These are phyloP conservation scores for Eucalyptus pauciflora DNA, from an alignment of 345 rosid genomes.

Conservation along the genomic window DNA sequence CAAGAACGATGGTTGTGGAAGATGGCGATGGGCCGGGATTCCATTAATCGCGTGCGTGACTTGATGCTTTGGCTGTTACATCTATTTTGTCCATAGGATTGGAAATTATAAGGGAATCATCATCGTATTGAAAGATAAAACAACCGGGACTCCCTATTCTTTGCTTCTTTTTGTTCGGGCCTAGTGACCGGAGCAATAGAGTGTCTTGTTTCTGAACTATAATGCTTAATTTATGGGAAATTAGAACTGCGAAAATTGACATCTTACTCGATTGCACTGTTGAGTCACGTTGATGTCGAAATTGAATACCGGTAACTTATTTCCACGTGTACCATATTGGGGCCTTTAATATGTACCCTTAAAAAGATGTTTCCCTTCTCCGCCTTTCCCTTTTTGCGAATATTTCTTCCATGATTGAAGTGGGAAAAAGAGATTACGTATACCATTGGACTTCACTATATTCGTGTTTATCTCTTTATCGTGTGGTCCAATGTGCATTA, in stretches of 20 bases:
- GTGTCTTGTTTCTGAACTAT: background rate
- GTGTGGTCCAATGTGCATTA: background rate
- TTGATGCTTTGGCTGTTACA: background rate
- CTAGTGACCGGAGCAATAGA: background rate
- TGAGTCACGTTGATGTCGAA: background rate
- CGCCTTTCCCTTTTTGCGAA: background rate
- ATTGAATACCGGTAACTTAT: background rate
- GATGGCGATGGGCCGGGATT: background rate
- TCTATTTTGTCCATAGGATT: background rate
- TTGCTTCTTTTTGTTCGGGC: background rate
- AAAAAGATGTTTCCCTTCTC: no score
- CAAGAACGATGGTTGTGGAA: background rate
- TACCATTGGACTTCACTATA: background rate
- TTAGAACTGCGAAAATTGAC: background rate
- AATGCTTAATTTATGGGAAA: background rate
- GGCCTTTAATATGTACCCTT: no score
- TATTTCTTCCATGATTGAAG: background rate
- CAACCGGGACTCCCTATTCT: background rate
- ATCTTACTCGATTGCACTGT: background rate
- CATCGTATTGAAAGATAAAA: background rate
- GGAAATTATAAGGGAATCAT: background rate
- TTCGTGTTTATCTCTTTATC: background rate
- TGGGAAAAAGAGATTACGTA: background rate
- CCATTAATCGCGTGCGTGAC: background rate
- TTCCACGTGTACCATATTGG: background rate